Conservation (phyloP, 805 yeast species). For the Candida ipomoeae region DNA sequence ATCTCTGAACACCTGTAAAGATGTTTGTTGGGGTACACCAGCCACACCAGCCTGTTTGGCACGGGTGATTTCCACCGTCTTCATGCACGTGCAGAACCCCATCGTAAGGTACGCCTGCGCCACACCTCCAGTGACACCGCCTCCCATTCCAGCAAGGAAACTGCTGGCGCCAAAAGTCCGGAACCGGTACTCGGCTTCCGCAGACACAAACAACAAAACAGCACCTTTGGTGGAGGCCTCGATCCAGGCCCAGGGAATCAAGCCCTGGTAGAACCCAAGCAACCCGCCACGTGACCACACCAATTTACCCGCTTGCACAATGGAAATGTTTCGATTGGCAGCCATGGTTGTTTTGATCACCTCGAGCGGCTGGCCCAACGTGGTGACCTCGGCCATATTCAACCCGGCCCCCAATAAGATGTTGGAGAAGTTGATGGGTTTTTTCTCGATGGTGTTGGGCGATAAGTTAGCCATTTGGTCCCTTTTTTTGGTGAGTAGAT, state of each 20-base stretch:
- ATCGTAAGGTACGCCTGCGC: conserved; percentile 94
- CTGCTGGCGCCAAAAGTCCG: conserved; percentile 57
- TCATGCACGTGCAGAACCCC: conserved; percentile 99
- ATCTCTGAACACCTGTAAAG: conserved; percentile 82
- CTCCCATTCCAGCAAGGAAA: conserved; percentile 85
- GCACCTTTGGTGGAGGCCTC: conserved; percentile 99
- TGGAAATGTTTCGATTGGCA: conserved; percentile 74
- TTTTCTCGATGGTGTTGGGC: conserved; percentile 51
- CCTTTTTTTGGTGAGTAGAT: neutral
- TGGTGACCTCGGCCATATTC: conserved; percentile 77
- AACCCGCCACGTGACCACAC: conserved; percentile 95
- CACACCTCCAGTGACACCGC: conserved; percentile 94
- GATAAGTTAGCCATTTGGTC: conserved; percentile 2
- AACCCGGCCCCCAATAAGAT: conserved; percentile 90
- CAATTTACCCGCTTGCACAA: conserved; percentile 62
- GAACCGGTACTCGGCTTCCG: conserved; percentile 83
- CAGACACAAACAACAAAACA: conserved; percentile 83
- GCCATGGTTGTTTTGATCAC: conserved; percentile 98
- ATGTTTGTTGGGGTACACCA: conserved; percentile 64
- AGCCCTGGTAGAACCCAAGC: conserved; percentile 91
- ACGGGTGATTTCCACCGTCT: conserved; percentile 96
- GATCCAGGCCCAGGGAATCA: conserved; percentile 99
- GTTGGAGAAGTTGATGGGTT: conserved; percentile 84
- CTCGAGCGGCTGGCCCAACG: conserved; percentile 95
- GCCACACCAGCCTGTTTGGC: conserved; percentile 61